These are phyloP conservation scores for Pleurozium schreberi DNA, from an alignment of 225 moss, liverwort and hornwort species.

Conservation along the genomic window DNA sequence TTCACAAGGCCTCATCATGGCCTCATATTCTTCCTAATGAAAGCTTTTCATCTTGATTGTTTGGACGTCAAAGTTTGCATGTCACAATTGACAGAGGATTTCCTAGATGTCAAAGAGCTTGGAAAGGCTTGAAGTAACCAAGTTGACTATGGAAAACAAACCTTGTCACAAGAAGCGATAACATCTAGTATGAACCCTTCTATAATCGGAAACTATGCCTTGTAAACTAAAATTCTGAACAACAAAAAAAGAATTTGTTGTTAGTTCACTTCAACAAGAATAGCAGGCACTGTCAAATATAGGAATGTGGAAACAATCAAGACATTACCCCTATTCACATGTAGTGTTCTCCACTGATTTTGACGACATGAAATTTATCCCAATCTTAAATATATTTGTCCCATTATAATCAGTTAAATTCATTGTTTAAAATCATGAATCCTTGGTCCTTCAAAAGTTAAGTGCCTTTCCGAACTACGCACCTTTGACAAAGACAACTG, in stretches of 20 bases:
- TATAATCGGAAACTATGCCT: slow-evolving; percentile 53
- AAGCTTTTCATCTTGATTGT: neutral
- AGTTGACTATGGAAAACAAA: neutral
- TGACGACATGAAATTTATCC: neutral
- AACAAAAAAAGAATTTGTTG: neutral
- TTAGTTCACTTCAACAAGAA: neutral
- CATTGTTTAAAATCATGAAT: neutral
- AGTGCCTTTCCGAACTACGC: neutral
- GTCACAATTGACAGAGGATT: neutral
- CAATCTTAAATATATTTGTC: neutral
- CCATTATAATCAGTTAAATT: neutral
- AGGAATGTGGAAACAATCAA: neutral
- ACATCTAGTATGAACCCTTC: slow-evolving; percentile 80
- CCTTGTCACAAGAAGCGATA: slow-evolving; percentile 67
- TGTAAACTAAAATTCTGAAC: slow-evolving; percentile 62
- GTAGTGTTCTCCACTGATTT: neutral
- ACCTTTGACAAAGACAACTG: neutral
- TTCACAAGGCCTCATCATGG: too few species aligned
- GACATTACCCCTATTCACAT: neutral
- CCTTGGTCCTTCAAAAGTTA: neutral
- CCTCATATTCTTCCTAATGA: too few species aligned
- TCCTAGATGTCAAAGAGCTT: neutral
- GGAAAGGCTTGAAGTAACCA: neutral
- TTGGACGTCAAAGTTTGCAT: neutral
- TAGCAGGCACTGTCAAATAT: neutral